Percentiles rank a stretch among this genome's conserved stretches.
Evolutionary conservation across 345 rosid species (phyloP).

Genomic region (Rhizophora apiculata): DNA sequence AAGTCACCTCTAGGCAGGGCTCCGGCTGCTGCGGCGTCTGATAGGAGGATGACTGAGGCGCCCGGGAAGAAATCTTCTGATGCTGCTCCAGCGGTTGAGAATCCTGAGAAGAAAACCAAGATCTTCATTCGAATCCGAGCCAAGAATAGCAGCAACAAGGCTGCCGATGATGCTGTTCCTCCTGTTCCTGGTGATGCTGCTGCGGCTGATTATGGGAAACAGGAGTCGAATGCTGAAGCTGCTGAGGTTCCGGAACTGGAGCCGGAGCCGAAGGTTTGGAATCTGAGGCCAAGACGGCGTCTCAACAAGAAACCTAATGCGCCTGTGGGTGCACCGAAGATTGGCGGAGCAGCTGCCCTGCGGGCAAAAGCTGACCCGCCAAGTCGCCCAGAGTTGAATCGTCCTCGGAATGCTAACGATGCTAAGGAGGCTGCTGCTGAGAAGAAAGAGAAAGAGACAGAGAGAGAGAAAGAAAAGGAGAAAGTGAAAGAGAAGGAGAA

Average conservation of each 20-base stretch:
- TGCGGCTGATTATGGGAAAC: constrained; percentile 34
- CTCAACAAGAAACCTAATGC: constrained; percentile 17
- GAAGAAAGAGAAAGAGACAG: too few species aligned
- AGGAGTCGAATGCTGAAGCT: constrained; percentile 22
- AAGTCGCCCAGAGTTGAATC: constrained; percentile 21
- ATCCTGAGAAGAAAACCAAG: constrained; percentile 42
- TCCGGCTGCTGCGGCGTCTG: constrained; percentile 1
- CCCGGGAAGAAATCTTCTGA: constrained; percentile 16
- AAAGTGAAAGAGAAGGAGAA: too few species aligned
- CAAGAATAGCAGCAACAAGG: constrained; percentile 23
- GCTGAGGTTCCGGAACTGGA: constrained; percentile 38
- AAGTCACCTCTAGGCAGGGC: constrained; percentile 11
- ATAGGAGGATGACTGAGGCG: background rate
- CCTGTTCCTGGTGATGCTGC: constrained; percentile 1
- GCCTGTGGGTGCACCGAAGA: constrained; percentile 26
- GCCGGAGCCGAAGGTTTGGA: constrained; percentile 56
- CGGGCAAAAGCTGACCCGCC: constrained; percentile 32
- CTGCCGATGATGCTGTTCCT: constrained; percentile 6
- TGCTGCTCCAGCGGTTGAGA: constrained; percentile 24
- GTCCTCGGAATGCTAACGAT: constrained; percentile 3
- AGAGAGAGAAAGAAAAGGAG: too few species aligned
- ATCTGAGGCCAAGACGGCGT: constrained; percentile 59
- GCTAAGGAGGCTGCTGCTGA: constrained; percentile 6
- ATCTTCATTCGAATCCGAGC: constrained; percentile 44
- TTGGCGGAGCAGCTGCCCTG: constrained; percentile 22